Conservation (phyloP, 1,284 basidiomycete species). For the Sanghuangporus baumii region DNA sequence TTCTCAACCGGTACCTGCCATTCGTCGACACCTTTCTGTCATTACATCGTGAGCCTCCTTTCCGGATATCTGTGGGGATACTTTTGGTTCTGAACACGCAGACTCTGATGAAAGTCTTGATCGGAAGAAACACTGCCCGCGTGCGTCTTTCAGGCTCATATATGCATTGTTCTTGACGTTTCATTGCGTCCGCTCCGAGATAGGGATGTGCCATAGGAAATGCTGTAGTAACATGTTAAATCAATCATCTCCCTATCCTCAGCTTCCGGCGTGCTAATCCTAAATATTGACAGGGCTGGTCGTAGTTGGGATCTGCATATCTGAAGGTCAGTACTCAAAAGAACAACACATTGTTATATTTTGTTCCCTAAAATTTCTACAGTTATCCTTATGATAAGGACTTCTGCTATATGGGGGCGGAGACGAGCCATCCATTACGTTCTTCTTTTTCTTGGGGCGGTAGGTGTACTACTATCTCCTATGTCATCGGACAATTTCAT, state of each 20-base stretch:
- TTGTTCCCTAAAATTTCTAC: neutral
- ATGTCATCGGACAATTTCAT: slow-evolving; percentile 18
- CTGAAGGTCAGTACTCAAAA: slow-evolving; percentile 7
- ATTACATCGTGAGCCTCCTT: slow-evolving; percentile 8
- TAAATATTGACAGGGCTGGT: slow-evolving; percentile 8
- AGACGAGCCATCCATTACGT: slow-evolving; percentile 3
- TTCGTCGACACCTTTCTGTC: slow-evolving; percentile 15
- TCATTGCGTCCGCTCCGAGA: neutral
- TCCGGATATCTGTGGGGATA: neutral
- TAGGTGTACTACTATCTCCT: neutral
- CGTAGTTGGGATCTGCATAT: slow-evolving; percentile 12
- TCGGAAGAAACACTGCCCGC: slow-evolving; percentile 9
- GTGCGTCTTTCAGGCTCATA: neutral
- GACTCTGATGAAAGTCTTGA: neutral
- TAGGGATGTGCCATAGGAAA: slow-evolving; percentile 14
- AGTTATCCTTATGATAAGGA: slow-evolving; percentile 15
- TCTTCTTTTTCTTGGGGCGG: neutral
- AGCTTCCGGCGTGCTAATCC: neutral
- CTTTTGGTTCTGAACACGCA: neutral
- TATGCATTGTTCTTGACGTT: neutral
- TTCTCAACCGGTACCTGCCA: slow-evolving; percentile 17
- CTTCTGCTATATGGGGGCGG: slow-evolving; percentile 11
- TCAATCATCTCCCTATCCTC: neutral
- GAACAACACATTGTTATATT: neutral
- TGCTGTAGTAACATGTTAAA: slow-evolving; percentile 9